These are phyloP conservation scores for Solanum piurae DNA, from an alignment of 257 asterid species.

Conservation along the genomic window DNA sequence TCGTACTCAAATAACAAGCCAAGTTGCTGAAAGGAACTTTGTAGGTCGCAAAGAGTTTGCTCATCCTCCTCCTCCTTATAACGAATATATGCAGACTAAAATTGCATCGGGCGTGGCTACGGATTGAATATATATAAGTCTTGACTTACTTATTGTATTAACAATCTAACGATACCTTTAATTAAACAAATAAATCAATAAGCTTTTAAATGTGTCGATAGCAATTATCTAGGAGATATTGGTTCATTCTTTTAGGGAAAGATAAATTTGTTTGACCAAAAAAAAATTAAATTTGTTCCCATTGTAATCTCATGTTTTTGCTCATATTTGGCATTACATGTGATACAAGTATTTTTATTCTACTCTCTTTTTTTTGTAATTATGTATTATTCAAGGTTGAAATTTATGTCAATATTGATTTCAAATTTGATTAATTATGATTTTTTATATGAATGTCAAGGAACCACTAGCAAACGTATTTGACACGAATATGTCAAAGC, in stretches of 20 bases:
- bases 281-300: not conserved
- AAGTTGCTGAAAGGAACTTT: not conserved
- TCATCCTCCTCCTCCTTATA: not conserved
- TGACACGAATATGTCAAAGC: not conserved
- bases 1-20: not conserved
- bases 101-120: slow-evolving; percentile 1
- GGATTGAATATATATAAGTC: not conserved
- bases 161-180: not conserved
- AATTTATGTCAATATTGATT: not conserved
- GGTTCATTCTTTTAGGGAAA: not conserved
- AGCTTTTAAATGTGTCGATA: not conserved
- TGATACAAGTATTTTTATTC: not conserved
- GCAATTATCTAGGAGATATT: not conserved
- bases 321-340: not conserved
- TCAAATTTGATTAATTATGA: not conserved
- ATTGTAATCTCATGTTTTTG: not conserved
- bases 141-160: not conserved
- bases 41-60: not conserved
- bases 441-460: not conserved
- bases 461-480: not conserved
- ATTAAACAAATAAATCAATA: not conserved
- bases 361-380: not conserved
- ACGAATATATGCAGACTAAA: not conserved
- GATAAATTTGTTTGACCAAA: not conserved
- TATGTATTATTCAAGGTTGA: not conserved